Conservation (phyloP, 2,329 filamentous ascomycete species). For the Botrytis porri region DNA sequence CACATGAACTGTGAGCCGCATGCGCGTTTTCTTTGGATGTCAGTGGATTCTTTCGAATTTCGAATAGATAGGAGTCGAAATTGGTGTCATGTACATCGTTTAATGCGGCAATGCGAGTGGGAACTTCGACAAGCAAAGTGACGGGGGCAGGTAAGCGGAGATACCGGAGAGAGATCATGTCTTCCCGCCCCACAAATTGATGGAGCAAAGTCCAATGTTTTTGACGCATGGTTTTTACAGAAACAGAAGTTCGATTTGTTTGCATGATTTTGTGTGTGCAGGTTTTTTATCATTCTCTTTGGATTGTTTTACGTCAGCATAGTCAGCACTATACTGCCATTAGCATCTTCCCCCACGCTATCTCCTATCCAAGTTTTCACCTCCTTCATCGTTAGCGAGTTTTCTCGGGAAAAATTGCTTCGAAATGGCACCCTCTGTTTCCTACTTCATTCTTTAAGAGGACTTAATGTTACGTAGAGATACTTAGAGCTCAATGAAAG, state of each 20-base stretch:
- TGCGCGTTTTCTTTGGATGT: background rate
- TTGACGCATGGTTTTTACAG: background rate
- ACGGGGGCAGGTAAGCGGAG: background rate
- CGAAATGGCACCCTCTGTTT: background rate
- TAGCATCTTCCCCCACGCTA: background rate
- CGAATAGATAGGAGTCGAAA: background rate
- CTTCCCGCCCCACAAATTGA: background rate
- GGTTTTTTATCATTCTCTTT: background rate
- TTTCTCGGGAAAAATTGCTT: background rate
- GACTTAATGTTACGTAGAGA: background rate
- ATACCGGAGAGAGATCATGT: background rate
- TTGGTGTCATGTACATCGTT: conserved; percentile 7
- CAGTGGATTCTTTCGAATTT: background rate
- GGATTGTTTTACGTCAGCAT: background rate
- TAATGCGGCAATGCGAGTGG: background rate
- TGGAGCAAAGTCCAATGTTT: background rate
- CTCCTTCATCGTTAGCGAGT: conserved; percentile 1
- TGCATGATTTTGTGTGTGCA: background rate
- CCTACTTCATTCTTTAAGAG: background rate
- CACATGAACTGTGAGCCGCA: background rate
- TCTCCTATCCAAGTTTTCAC: background rate
- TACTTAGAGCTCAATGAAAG: background rate
- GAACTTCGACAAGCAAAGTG: background rate
- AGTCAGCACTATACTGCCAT: background rate
- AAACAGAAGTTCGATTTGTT: background rate